phyloP scores from a whole-genome alignment of 306 rosid species.

The Casuarina equisetifolia region DNA sequence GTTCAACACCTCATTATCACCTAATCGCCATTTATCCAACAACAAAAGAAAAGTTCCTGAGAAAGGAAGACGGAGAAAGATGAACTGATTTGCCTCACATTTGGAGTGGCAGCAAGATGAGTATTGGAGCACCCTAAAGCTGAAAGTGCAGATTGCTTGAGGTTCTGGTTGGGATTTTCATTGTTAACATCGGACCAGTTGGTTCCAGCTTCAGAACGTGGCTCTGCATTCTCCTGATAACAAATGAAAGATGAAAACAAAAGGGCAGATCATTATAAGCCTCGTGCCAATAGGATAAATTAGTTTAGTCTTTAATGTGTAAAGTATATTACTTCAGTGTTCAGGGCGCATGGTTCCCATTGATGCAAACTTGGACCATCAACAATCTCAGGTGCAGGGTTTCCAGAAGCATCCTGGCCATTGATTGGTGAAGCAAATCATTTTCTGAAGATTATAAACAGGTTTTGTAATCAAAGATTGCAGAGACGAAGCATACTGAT shows the following conservation, averaged over 20 bases:
- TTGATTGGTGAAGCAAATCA: no score
- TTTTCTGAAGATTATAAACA: not conserved
- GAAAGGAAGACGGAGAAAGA: not conserved
- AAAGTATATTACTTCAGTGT: not conserved
- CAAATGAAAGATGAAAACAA: not conserved
- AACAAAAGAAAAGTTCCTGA: not conserved
- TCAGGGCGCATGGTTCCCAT: not conserved
- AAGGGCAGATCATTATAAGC: not conserved
- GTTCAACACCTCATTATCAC: no score
- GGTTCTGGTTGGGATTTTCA: not conserved
- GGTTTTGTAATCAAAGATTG: not conserved
- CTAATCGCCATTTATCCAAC: no score
- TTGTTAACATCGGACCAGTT: not conserved
- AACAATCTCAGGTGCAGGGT: not conserved
- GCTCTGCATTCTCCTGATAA: not conserved
- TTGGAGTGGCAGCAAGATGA: not conserved
- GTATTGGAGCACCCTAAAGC: conserved; percentile 8
- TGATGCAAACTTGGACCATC: not conserved
- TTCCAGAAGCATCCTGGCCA: not conserved
- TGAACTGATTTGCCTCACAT: not conserved
- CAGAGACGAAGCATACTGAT: not conserved
- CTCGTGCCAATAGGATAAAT: not conserved
- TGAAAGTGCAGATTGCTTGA: not conserved
- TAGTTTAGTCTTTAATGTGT: not conserved
- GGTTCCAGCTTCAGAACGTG: not conserved